Evolutionary conservation across 768 basidiomycete species (phyloP).

Genomic region (Trichaptum fuscoviolaceum): DNA sequence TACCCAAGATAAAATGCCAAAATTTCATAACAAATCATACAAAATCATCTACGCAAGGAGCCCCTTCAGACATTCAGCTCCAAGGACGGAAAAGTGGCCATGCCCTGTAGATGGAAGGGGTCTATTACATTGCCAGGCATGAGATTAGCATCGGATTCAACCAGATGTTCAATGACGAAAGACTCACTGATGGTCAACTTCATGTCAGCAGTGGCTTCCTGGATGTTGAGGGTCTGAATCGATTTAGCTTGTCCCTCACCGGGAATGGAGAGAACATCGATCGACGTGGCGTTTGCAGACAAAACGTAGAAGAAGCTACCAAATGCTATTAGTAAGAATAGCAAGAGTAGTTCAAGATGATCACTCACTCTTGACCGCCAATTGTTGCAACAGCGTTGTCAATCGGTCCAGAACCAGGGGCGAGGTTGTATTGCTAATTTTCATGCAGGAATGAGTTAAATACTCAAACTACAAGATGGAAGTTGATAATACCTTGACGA

Average conservation of each 20-base stretch:
- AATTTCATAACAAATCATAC: neutral
- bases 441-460: neutral
- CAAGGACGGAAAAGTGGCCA: neutral
- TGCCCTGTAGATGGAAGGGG: conserved; percentile 18
- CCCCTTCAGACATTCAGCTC: neutral
- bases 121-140: neutral
- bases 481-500: conserved; percentile 15
- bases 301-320: conserved; percentile 38
- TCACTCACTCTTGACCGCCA: conserved; percentile 24
- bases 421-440: conserved; percentile 19
- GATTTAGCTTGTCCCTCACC: conserved; percentile 30
- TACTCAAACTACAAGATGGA: neutral
- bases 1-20: neutral
- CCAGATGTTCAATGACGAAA: neutral
- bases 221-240: conserved; percentile 29
- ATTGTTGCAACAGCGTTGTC: conserved; percentile 26
- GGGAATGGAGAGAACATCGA: conserved; percentile 35
- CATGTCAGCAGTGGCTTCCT: conserved; percentile 22
- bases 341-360: neutral
- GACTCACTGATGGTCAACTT: conserved; percentile 30
- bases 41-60: neutral
- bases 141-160: neutral
- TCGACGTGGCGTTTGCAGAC: conserved; percentile 31
- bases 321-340: neutral
- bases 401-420: conserved; percentile 15